Conservation (phyloP, 805 yeast species). For the Yueomyces sinensis region DNA sequence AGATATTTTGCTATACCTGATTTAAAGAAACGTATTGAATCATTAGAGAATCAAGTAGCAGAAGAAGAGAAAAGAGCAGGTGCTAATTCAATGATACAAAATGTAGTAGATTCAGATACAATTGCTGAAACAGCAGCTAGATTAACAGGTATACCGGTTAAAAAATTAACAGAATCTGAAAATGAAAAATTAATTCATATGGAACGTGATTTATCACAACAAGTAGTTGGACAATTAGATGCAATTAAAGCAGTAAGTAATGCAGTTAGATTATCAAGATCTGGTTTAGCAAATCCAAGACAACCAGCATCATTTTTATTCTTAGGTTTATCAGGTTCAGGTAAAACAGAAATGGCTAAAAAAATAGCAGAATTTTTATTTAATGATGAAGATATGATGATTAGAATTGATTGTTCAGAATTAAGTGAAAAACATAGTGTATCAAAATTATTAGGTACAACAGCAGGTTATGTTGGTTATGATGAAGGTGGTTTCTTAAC, state of each 20-base stretch:
- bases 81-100: constrained; percentile 57
- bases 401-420: constrained; percentile 96
- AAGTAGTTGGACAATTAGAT: constrained; percentile 90
- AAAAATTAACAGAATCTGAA: constrained; percentile 89
- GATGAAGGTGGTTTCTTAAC: constrained; percentile 97
- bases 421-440: constrained; percentile 91
- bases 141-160: constrained; percentile 92
- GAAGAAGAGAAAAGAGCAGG: constrained; percentile 58
- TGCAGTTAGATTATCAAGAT: constrained; percentile 83
- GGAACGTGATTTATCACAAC: constrained; percentile 73
- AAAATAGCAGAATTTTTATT: constrained; percentile 92
- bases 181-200: constrained; percentile 85
- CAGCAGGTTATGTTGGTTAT: constrained; percentile 94
- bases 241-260: constrained; percentile 95
- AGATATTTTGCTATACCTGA: constrained; percentile 97
- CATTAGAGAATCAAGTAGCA: constrained; percentile 62
- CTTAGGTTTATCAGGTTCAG: constrained; percentile 92
- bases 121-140: constrained; percentile 96
- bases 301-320: constrained; percentile 94
- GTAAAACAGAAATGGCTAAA: constrained; percentile 97
- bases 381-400: constrained; percentile 93
- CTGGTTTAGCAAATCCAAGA: constrained; percentile 91
- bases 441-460: constrained; percentile 89
- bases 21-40: constrained; percentile 58
- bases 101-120: constrained; percentile 83